Evolutionary conservation across 2,329 filamentous ascomycete species (phyloP), one percentile per base, ranked within the genome.

Genomic region (Colletotrichum noveboracense): DNA sequence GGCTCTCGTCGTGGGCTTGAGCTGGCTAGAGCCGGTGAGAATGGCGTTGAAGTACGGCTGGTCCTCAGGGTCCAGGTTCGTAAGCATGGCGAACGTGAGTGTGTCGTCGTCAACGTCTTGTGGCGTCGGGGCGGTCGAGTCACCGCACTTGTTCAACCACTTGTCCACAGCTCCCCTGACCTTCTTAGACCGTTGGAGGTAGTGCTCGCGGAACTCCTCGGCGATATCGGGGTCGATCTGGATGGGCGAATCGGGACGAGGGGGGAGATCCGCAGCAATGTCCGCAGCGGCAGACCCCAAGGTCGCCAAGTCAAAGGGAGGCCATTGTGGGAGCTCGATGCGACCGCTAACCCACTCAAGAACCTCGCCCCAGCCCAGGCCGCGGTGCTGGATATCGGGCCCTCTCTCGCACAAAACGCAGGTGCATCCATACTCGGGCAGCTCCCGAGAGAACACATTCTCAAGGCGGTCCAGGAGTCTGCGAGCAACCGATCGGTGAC

Each of bases 71-170:
- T 94, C 92, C 14, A 98, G 89, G 81, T 95, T 96, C 12, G 96
- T 98, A 75, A 98, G 88, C 84, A 98, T 97, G 70, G 96, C 96
- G 85, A 98, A 98, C 4, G 94, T 94, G 43, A 98, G 87, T 0
- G 96, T 98, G 85, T 98, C 96, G 77, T 98, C 96, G 80, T 98
- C 96, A 7, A 98, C 94, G 74, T 98, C 96, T 76, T 96, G 93
- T 0, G 96, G 96, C 3, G 95, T 93, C 67, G 93, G 94, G 2
- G 91, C 91, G 2, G 93, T 91, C 18, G 92, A 90, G 76, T 96
- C 94, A 36, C 93, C 93, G 79, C 96, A 96, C 75, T 92, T 94
- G 43, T 91, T 93, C 77, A 98, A 91, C 96, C 96, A 98, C 80
- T 91, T 94, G 83, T 98, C 95, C 2, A 98, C 96, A 1, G 94